These are phyloP conservation scores for Metschnikowia shivogae DNA, from an alignment of 805 yeast genomes.

Conservation along the genomic window DNA sequence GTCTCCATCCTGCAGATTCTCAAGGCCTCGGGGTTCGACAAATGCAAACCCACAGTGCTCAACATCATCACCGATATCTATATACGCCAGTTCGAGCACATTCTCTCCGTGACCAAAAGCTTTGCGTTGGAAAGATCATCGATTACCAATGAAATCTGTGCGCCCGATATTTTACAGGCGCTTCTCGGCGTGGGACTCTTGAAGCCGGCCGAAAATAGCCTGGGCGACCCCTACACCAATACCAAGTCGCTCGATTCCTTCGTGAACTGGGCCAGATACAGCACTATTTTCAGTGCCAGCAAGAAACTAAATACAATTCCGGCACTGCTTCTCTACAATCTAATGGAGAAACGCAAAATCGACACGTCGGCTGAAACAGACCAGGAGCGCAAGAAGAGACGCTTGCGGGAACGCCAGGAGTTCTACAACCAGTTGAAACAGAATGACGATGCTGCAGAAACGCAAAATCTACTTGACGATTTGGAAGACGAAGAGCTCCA, in stretches of 20 bases:
- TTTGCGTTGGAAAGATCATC: constrained; percentile 43
- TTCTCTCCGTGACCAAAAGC: constrained; percentile 47
- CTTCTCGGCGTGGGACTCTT: constrained; percentile 60
- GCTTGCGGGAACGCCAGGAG: constrained; percentile 37
- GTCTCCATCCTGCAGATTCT: constrained; percentile 52
- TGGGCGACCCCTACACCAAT: constrained; percentile 43
- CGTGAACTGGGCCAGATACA: constrained; percentile 32
- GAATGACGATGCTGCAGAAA: constrained; percentile 16
- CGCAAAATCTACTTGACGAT: constrained; percentile 17
- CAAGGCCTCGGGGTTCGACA: constrained; percentile 80
- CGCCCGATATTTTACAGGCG: constrained; percentile 72
- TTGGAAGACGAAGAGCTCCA: constrained; percentile 23
- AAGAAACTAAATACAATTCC: constrained; percentile 31
- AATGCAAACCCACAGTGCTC: constrained; percentile 64
- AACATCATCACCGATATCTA: constrained; percentile 77
- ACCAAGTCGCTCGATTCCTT: constrained; percentile 37
- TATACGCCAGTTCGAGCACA: constrained; percentile 54
- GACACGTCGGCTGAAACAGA: constrained; percentile 33
- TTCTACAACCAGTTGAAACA: constrained; percentile 35
- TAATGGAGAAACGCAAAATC: constrained; percentile 37
- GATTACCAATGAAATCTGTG: constrained; percentile 36
- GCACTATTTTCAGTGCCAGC: constrained; percentile 23
- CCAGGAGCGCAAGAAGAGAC: constrained; percentile 32
- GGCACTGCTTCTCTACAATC: constrained; percentile 24
- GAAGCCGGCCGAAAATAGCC: constrained; percentile 44